Conservation (phyloP, 2,329 filamentous ascomycete genomes). For the Claviceps africana region DNA sequence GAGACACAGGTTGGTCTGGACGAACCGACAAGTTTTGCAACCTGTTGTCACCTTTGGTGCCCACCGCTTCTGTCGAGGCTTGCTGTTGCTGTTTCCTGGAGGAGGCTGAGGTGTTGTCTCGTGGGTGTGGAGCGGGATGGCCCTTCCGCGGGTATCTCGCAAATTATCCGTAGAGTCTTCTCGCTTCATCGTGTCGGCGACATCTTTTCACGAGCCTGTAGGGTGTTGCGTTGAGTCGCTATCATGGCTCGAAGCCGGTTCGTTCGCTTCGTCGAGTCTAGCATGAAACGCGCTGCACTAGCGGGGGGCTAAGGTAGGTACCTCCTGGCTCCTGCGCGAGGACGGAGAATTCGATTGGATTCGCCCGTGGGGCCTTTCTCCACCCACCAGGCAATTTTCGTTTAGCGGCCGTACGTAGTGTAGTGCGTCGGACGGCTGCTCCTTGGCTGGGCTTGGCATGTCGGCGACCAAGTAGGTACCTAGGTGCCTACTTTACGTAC, state of each 20-base stretch:
- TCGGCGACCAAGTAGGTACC: no score
- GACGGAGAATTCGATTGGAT: not conserved
- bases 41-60: conserved; percentile 3
- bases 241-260: not conserved
- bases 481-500: no score
- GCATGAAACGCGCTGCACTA: not conserved
- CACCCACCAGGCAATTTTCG: not conserved
- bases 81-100: not conserved
- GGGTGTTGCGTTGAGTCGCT: not conserved
- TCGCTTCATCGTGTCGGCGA: not conserved
- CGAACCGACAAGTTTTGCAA: conserved; percentile 6
- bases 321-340: not conserved
- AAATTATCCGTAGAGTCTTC: not conserved
- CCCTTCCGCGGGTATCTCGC: not conserved
- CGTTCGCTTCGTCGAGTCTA: not conserved
- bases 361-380: not conserved
- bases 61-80: conserved; percentile 3
- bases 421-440: no score
- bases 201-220: not conserved
- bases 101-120: not conserved
- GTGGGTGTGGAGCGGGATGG: not conserved
- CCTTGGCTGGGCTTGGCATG: not conserved
- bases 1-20: not conserved
- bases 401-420: not conserved
- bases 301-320: not conserved